phyloP scores from a whole-genome alignment of 2,329 filamentous ascomycete genomes.

The Geoglossum cookeanum region DNA sequence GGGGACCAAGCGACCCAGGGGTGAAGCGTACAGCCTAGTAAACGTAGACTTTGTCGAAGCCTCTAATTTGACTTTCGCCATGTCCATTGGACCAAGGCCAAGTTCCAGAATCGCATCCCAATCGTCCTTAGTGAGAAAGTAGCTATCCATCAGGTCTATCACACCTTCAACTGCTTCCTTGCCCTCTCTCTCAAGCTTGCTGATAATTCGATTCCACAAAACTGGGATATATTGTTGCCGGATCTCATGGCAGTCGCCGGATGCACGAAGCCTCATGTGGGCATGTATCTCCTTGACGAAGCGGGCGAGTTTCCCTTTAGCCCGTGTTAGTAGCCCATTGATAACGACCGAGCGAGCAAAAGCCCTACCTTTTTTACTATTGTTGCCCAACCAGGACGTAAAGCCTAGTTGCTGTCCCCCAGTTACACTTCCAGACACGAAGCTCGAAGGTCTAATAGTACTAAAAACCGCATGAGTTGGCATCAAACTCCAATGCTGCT shows the following conservation, averaged over 20 bases:
- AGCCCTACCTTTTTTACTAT: constrained; percentile 59
- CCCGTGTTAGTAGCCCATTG: background rate
- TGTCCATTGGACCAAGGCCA: constrained; percentile 66
- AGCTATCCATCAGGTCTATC: constrained; percentile 92
- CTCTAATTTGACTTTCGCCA: constrained; percentile 59
- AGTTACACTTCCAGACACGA: constrained; percentile 56
- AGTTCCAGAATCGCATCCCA: constrained; percentile 86
- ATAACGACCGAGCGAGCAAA: constrained; percentile 8
- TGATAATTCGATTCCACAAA: constrained; percentile 65
- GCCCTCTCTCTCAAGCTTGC: constrained; percentile 55
- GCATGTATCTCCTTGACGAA: constrained; percentile 87
- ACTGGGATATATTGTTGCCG: constrained; percentile 85
- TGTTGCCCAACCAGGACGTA: constrained; percentile 85
- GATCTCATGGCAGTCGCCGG: constrained; percentile 81
- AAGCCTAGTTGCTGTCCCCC: constrained; percentile 50
- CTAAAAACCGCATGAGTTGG: constrained; percentile 90
- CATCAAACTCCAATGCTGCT: constrained; percentile 98
- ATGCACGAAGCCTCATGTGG: constrained; percentile 83
- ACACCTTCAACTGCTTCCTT: constrained; percentile 66
- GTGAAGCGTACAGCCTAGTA: constrained; percentile 54
- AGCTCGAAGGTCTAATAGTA: constrained; percentile 80
- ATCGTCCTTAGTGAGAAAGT: constrained; percentile 86
- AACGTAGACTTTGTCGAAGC: constrained; percentile 75
- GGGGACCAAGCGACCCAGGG: background rate
- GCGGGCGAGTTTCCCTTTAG: constrained; percentile 43